These are phyloP conservation scores for Neovahlkampfia damariscottae DNA, from an alignment of 78 protist species.

Conservation along the genomic window DNA sequence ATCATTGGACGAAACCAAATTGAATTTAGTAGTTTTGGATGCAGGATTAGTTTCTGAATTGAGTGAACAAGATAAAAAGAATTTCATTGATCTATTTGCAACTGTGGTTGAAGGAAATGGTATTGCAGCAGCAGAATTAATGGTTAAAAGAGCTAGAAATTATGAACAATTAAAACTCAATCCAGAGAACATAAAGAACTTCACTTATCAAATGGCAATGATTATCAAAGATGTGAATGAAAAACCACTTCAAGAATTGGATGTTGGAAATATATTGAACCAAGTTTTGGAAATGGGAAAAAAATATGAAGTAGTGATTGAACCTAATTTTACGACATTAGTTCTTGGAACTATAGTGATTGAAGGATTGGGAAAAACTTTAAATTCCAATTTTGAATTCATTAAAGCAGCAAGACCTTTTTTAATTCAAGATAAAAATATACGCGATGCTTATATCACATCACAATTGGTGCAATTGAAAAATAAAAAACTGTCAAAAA, in stretches of 20 bases:
- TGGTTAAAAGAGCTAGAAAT: conserved; percentile 2
- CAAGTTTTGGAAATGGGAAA: background rate
- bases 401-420: conserved; percentile 9
- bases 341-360: background rate
- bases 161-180: background rate
- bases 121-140: background rate
- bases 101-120: conserved; percentile 34
- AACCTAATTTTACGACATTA: conserved; percentile 15
- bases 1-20: background rate
- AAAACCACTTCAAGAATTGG: background rate
- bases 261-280: conserved; percentile 11
- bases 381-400: conserved; percentile 10
- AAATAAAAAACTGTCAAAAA: too few species aligned
- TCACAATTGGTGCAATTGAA: too few species aligned
- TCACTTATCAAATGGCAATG: background rate
- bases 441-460: background rate
- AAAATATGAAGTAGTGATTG: conserved; percentile 9
- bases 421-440: background rate
- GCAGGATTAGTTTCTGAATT: conserved; percentile 27
- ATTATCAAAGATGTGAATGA: background rate
- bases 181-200: background rate
- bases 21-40: conserved; percentile 14
- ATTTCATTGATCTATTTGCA: conserved; percentile 14
- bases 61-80: background rate
- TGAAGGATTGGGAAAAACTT: conserved; percentile 25